phyloP scores from a whole-genome alignment of 192 early-diverging fungal genomes.

The Coemansia sp. region DNA sequence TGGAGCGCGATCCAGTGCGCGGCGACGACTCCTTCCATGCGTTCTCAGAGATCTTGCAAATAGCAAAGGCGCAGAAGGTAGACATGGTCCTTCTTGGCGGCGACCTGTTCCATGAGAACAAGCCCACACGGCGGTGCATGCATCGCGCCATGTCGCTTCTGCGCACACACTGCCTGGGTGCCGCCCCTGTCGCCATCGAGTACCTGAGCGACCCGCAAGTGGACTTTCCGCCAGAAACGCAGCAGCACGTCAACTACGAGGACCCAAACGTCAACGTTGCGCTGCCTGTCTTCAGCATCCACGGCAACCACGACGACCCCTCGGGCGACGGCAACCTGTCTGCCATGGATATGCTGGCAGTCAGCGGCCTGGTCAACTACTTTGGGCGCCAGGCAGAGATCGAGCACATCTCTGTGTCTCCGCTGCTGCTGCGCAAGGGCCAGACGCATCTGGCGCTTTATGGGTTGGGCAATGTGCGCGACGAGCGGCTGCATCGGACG shows the following conservation, averaged over 20 bases:
- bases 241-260: conserved; percentile 76
- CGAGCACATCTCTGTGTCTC: conserved; percentile 76
- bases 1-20: conserved; percentile 86
- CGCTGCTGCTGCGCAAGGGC: conserved; percentile 82
- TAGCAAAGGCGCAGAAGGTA: conserved; percentile 64
- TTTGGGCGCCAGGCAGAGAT: conserved; percentile 76
- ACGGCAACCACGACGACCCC: conserved; percentile 98
- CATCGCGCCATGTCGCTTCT: conserved; percentile 71
- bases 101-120: conserved; percentile 96
- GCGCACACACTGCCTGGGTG: conserved; percentile 66
- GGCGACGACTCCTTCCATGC: conserved; percentile 79
- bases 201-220: conserved; percentile 73
- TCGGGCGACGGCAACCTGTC: conserved; percentile 79
- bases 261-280: conserved; percentile 84
- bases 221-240: conserved; percentile 62
- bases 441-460: conserved; percentile 74
- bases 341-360: conserved; percentile 78
- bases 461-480: conserved; percentile 90
- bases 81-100: conserved; percentile 93
- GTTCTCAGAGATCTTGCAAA: conserved; percentile 85
- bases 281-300: conserved; percentile 91
- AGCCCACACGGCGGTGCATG: conserved; percentile 76
- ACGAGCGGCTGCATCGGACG: conserved; percentile 81
- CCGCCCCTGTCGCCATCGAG: conserved; percentile 64
- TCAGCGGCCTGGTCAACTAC: conserved; percentile 86